Conservation (phyloP, 2,329 filamentous ascomycete species). For the Blastomyces emzantsi region DNA sequence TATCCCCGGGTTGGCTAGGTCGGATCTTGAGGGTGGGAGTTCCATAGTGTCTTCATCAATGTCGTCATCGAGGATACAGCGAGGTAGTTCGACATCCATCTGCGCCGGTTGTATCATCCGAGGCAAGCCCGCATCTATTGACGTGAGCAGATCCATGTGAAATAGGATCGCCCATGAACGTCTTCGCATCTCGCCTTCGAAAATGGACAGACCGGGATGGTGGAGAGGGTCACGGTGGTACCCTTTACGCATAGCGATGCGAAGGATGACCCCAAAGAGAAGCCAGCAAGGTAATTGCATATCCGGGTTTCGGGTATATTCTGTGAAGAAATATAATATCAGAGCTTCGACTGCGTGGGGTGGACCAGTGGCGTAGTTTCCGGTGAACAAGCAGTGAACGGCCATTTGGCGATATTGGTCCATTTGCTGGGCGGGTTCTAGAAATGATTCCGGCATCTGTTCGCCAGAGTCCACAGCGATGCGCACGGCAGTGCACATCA, state of each 20-base stretch:
- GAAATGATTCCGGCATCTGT: not conserved
- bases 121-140: conserved; percentile 57
- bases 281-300: conserved; percentile 47
- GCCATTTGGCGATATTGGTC: conserved; percentile 25
- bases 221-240: conserved; percentile 51
- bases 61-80: conserved; percentile 54
- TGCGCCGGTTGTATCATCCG: conserved; percentile 52
- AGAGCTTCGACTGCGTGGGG: conserved; percentile 47
- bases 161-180: conserved; percentile 34
- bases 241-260: conserved; percentile 54
- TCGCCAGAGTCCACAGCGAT: not conserved
- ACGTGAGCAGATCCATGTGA: conserved; percentile 53
- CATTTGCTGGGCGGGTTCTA: not conserved
- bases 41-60: conserved; percentile 43
- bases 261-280: conserved; percentile 46
- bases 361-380: conserved; percentile 46
- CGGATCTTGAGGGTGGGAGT: conserved; percentile 47
- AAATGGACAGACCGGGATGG: conserved; percentile 45
- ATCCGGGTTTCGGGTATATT: conserved; percentile 45
- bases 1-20: conserved; percentile 44
- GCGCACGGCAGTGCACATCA: conserved; percentile 25
- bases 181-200: conserved; percentile 47
- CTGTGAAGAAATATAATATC: conserved; percentile 47
- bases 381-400: conserved; percentile 47
- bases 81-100: conserved; percentile 50